These are phyloP conservation scores for Cercospora canescens DNA, from an alignment of 2,329 filamentous ascomycete genomes.

Conservation along the genomic window DNA sequence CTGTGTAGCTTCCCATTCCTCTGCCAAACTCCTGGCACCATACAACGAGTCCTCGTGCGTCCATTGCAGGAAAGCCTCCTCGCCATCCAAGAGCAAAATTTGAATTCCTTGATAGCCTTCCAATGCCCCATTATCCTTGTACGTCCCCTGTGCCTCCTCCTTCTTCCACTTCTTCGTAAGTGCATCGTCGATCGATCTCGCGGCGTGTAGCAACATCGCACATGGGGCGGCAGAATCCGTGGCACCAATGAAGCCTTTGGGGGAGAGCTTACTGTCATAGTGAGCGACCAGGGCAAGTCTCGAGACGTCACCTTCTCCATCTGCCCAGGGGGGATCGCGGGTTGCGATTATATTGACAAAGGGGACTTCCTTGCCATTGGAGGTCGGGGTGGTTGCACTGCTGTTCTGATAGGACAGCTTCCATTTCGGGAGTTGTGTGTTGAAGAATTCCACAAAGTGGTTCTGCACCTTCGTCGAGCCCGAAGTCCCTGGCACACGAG, in stretches of 20 bases:
- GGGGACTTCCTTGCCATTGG: slow-evolving; percentile 68
- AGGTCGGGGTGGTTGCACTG: slow-evolving; percentile 78
- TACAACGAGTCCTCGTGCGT: slow-evolving; percentile 81
- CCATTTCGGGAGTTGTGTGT: slow-evolving; percentile 73
- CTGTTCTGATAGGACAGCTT: slow-evolving; percentile 82
- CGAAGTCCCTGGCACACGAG: slow-evolving; percentile 83
- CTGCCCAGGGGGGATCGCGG: slow-evolving; percentile 82
- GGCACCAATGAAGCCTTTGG: slow-evolving; percentile 86
- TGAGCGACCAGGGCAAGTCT: slow-evolving; percentile 87
- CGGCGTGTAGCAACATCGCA: slow-evolving; percentile 87
- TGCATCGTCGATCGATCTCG: slow-evolving; percentile 75
- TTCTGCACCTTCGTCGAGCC: slow-evolving; percentile 71
- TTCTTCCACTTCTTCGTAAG: slow-evolving; percentile 79
- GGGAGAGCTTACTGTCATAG: slow-evolving; percentile 82
- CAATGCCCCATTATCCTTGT: slow-evolving; percentile 46
- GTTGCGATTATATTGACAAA: slow-evolving; percentile 86
- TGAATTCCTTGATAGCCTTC: slow-evolving; percentile 83
- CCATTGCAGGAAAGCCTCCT: slow-evolving; percentile 88
- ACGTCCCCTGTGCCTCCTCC: slow-evolving; percentile 57
- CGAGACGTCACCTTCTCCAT: slow-evolving; percentile 67
- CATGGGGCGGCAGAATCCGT: slow-evolving; percentile 93
- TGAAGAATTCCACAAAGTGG: slow-evolving; percentile 85
- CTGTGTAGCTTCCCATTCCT: slow-evolving; percentile 71
- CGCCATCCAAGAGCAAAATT: slow-evolving; percentile 86
- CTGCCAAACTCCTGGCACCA: slow-evolving; percentile 75